Conservation (phyloP, 768 basidiomycete species). For the Russula ochroleuca region DNA sequence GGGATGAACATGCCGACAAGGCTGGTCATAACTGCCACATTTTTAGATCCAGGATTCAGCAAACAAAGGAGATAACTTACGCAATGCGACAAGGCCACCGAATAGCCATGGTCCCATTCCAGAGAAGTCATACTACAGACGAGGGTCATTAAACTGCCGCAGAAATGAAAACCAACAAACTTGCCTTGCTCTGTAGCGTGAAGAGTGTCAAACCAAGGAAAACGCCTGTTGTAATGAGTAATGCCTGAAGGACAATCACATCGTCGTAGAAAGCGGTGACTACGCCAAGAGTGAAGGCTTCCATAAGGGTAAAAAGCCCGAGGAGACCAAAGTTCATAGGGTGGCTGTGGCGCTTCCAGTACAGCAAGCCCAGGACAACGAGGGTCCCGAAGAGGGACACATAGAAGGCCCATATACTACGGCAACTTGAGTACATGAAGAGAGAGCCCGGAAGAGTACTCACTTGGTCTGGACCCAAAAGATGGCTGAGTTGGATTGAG, state of each 20-base stretch:
- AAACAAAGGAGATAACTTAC: conserved; percentile 39
- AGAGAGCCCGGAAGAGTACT: conserved; percentile 31
- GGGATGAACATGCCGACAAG: conserved; percentile 84
- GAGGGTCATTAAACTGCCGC: conserved; percentile 1
- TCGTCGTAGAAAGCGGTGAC: conserved; percentile 73
- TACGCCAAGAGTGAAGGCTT: conserved; percentile 87
- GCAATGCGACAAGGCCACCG: conserved; percentile 71
- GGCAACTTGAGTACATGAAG: conserved; percentile 1
- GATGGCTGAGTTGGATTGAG: conserved; percentile 54
- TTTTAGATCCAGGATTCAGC: neutral
- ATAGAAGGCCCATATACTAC: conserved; percentile 75
- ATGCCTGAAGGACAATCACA: conserved; percentile 75
- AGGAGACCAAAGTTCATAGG: conserved; percentile 85
- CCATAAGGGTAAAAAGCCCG: conserved; percentile 83
- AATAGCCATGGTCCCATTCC: conserved; percentile 91
- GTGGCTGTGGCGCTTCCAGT: conserved; percentile 89
- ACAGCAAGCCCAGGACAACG: conserved; percentile 72
- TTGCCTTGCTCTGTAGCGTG: conserved; percentile 88
- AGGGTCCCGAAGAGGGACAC: conserved; percentile 75
- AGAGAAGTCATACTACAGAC: conserved; percentile 81
- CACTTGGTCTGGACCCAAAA: conserved; percentile 71
- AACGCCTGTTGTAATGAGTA: conserved; percentile 88
- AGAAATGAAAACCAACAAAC: conserved; percentile 18
- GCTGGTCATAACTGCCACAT: conserved; percentile 62
- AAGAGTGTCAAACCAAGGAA: conserved; percentile 93